Evolutionary conservation across 371 early-diverging fungal genomes (phyloP).

Genomic region (Mucor indicus): DNA sequence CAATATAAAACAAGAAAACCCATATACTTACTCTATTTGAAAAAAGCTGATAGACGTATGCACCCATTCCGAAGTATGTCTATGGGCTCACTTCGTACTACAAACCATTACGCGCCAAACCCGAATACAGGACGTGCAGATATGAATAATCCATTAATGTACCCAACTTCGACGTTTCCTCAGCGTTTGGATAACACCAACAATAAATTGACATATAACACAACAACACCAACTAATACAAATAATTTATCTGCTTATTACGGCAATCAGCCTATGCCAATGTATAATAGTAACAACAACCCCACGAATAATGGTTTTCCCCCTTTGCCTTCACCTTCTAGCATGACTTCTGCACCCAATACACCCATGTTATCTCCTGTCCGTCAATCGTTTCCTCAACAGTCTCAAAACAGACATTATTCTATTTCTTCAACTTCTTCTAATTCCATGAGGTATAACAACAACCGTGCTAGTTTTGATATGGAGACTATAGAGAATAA

Average conservation of each 20-base stretch:
- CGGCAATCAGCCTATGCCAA: constrained; percentile 9
- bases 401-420: constrained; percentile 15
- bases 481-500: constrained; percentile 1
- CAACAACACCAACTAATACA: constrained; percentile 24
- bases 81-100: constrained; percentile 29
- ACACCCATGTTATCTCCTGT: constrained; percentile 40
- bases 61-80: constrained; percentile 45
- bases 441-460: constrained; percentile 8
- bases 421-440: constrained; percentile 17
- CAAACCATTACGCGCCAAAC: constrained; percentile 3
- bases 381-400: constrained; percentile 24
- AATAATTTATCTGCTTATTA: constrained; percentile 13
- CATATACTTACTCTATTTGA: neutral
- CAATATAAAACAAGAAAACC: neutral
- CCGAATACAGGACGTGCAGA: constrained; percentile 36
- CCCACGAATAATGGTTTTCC: constrained; percentile 22
- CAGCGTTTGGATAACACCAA: constrained; percentile 20
- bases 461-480: constrained; percentile 18
- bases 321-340: constrained; percentile 25
- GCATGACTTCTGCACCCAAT: constrained; percentile 22
- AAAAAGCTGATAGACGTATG: constrained; percentile 18
- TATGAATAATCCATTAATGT: constrained; percentile 31
- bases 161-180: constrained; percentile 6
- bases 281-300: constrained; percentile 3
- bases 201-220: constrained; percentile 11